phyloP scores from a whole-genome alignment of 768 basidiomycete species.

The Pleurotus ostreatus region DNA sequence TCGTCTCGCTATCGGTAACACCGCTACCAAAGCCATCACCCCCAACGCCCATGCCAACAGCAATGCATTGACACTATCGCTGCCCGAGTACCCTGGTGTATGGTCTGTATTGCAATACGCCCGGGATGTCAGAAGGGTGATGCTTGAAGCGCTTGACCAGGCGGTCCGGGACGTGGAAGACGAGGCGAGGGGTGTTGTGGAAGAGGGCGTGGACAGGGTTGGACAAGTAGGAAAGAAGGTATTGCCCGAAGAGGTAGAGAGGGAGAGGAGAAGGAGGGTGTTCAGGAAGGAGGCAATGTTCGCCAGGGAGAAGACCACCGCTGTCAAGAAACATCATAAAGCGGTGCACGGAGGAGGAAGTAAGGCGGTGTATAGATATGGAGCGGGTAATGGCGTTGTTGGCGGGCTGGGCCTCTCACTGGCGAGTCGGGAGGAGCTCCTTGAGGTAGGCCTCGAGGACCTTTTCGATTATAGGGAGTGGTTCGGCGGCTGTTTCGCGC shows the following conservation, averaged over 20 bases:
- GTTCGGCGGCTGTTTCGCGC: conserved; percentile 65
- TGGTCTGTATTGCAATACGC: conserved; percentile 85
- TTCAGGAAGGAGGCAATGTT: conserved; percentile 99
- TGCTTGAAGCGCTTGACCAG: conserved; percentile 79
- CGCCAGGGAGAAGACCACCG: conserved; percentile 41
- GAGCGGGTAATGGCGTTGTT: conserved; percentile 50
- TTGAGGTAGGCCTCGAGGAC: conserved; percentile 79
- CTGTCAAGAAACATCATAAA: conserved; percentile 21
- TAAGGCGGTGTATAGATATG: conserved; percentile 23
- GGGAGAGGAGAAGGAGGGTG: conserved; percentile 58
- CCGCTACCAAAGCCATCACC: no score
- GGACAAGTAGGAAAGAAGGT: conserved; percentile 67
- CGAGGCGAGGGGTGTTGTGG: conserved; percentile 70
- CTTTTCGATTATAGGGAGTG: conserved; percentile 84
- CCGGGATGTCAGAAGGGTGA: conserved; percentile 65
- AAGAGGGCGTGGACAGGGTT: conserved; percentile 62
- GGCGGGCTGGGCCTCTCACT: conserved; percentile 85
- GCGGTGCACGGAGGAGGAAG: conserved; percentile 26
- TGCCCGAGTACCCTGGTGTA: conserved; percentile 84
- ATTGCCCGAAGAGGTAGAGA: conserved; percentile 77
- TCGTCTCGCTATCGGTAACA: conserved; percentile 22
- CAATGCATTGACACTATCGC: conserved; percentile 13
- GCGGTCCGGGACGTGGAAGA: conserved; percentile 80
- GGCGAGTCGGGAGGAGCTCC: conserved; percentile 70
- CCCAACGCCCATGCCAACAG: no score